These are phyloP conservation scores for Jacaranda mimosifolia DNA, from an alignment of 257 asterid genomes.

Conservation along the genomic window DNA sequence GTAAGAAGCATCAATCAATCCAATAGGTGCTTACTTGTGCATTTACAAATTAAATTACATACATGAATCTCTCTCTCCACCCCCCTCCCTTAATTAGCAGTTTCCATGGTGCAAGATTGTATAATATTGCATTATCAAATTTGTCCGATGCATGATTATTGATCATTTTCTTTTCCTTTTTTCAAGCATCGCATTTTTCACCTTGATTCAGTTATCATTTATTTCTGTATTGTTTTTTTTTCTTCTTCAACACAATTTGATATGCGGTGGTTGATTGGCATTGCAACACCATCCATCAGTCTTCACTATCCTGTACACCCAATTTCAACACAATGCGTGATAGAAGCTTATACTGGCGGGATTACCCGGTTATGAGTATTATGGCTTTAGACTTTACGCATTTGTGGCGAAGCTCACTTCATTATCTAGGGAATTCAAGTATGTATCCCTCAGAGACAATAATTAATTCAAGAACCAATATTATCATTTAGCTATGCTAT, in stretches of 20 bases:
- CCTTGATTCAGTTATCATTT: neutral
- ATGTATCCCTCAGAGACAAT: neutral
- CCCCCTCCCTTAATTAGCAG: neutral
- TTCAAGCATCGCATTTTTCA: neutral
- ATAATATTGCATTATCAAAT: neutral
- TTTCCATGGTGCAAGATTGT: conserved; percentile 19
- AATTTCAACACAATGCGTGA: neutral
- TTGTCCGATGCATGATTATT: conserved; percentile 21
- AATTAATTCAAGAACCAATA: neutral
- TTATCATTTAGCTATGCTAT: neutral
- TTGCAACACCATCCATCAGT: conserved; percentile 3
- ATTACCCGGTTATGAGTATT: neutral
- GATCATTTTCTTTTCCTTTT: neutral
- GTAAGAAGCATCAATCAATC: conserved; percentile 22
- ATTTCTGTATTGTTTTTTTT: neutral
- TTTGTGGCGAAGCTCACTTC: neutral
- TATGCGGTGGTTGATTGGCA: neutral
- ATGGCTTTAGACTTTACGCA: too few species aligned
- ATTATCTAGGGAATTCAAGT: neutral
- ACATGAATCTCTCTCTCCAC: neutral
- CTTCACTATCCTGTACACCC: neutral
- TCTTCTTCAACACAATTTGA: neutral
- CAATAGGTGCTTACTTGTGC: neutral
- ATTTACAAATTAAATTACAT: neutral
- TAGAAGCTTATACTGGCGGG: conserved; percentile 18